Evolutionary conservation across 495 filamentous ascomycete species (phyloP), one percentile per base, ranked within the genome.

Genomic region (Parachaetomium inaequale): DNA sequence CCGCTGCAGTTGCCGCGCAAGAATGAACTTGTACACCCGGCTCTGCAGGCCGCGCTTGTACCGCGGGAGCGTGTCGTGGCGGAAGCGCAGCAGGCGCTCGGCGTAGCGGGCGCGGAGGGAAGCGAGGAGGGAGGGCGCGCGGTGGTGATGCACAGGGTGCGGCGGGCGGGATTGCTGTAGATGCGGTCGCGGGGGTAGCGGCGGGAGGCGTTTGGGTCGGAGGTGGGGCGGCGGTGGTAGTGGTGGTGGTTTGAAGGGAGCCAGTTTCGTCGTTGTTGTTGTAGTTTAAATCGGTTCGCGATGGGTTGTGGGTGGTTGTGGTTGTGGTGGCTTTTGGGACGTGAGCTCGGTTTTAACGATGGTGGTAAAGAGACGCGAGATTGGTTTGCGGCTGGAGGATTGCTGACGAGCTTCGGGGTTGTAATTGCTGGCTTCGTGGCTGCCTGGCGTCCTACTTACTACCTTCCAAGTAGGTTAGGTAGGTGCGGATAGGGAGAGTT

Each of bases 21-120:
- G 72, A 47, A 95, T 80, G 66, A 87, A 90, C 17, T 79, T 78
- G 72, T 92, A 93, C 56, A 96, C 82, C 56, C 86, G 82, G 55
- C 88, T 85, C 68, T 94, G 90, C 4, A 89, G 76, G 29, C 83
- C 81, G 65, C 84, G 82, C 61, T 84, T 86, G 63, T 90, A 83
- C 47, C 80, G 77, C 43, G 90, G 87, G 38, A 95, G 74, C n/a
- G 82, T 87, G 65, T 90, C 84, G 81, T 88, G 81, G 55, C 85
- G 88, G 73, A 96, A 81, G 53, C 79, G 76, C 63, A 85, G 81
- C 40, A 85, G 80, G 31, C 84, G 84, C 63, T 84, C 81, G 54
- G 79, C 82, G 46, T 85, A 81, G 40, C 84, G 83, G 62, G 84
- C 81, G 51, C 78, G 42, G 52, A 87, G 71, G 63, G 76, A 79